Evolutionary conservation across 1,284 basidiomycete species (phyloP).

Genomic region (Rhodotorula sp.): DNA sequence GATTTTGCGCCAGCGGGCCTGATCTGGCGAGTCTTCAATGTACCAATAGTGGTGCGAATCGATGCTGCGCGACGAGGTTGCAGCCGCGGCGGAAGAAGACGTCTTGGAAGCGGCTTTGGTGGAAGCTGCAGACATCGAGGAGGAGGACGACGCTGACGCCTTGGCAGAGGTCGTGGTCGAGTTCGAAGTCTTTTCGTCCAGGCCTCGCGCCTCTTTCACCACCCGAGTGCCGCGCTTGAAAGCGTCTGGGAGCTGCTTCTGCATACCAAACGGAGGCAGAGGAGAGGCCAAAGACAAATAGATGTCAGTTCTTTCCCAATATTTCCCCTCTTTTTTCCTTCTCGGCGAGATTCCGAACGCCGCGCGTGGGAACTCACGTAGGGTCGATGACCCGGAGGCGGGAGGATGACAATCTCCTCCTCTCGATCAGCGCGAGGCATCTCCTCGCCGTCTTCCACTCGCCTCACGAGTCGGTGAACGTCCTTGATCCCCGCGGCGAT

Average conservation of each 20-base stretch:
- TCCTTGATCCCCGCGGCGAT: background rate
- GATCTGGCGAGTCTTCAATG: conserved; percentile 11
- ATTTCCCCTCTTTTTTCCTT: background rate
- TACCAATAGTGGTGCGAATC: conserved; percentile 20
- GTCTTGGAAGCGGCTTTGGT: background rate
- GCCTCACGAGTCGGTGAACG: background rate
- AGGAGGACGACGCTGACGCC: too few species aligned
- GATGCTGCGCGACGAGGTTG: background rate
- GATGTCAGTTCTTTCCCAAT: too few species aligned
- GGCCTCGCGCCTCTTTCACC: conserved; percentile 1
- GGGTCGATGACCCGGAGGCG: background rate
- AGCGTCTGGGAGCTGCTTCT: conserved; percentile 2
- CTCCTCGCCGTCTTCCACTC: background rate
- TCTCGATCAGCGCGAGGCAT: background rate
- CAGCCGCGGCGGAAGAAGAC: background rate
- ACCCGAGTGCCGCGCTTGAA: background rate
- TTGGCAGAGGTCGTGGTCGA: background rate
- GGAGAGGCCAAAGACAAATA: background rate
- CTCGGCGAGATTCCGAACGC: too few species aligned
- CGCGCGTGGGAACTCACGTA: too few species aligned
- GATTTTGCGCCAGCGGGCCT: background rate
- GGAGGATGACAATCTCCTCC: conserved; percentile 5
- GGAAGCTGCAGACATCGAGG: too few species aligned
- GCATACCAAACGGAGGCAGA: too few species aligned
- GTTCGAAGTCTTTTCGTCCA: background rate